Base-by-base conservation (phyloP, 768 basidiomycete species). In the Auriculariales sp. region DNA sequence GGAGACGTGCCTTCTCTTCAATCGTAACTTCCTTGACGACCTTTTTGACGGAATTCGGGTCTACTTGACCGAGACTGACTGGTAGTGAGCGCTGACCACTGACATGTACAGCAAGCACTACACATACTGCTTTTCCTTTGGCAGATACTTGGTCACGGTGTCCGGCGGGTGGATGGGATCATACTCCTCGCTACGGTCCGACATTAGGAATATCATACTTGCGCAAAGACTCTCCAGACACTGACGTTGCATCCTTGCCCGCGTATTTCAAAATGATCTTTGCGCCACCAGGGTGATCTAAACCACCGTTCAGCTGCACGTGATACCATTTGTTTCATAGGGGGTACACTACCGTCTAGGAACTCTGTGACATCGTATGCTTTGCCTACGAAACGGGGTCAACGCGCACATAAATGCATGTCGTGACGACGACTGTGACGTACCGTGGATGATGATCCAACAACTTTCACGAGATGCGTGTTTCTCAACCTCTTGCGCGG, bases 151-250 rank as follows among this genome's bases (percentile, higher is more conserved):
- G 19, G 74, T 79, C 54, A 85, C 90, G 49, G 74, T 85, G 61
- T 81, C 81, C 33, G 77, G 89, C 2, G 92, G 91, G 59, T 94
- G 92, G 46, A 95, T 88, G 2, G 85, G 84, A 24, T 89, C 89
- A 55, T 90, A 90, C 64, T 84, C 87, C 53, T 73, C 73, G 3
- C 81, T 84, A 54, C 48, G 19, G n/a, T 3, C 28, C 19, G 19
- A n/a, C 6, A 32, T 27, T 25, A 29, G 22, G 25, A 15, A 19
- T 6, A 27, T 28, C 2, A 15, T n/a, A 19, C 3, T 25, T 4
- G 25, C 6, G 2, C 28, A 17, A 24, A 17, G 28, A 32, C 7
- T 19, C 5, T 30, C 6, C 22, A 19, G 9, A 31, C 3, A 62
- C 83, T 32, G 62, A 86, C 79, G 83, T 94, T 28, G 88, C 88